These are phyloP conservation scores for Oryza longistaminata DNA, from an alignment of 176 grass and related monocot species.

Conservation along the genomic window DNA sequence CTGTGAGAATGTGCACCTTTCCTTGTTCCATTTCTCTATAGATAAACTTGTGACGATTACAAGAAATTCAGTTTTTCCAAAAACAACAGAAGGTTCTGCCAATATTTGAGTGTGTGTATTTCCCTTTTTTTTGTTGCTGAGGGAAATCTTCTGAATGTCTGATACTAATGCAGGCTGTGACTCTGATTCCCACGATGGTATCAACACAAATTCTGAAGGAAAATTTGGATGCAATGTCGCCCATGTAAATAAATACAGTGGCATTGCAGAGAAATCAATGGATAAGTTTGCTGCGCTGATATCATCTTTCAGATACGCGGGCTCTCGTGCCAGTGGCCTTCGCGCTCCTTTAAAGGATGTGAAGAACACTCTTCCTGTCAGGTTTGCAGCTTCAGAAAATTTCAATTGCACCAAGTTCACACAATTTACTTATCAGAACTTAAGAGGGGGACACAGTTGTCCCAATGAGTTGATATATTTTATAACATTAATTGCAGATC, in stretches of 20 bases:
- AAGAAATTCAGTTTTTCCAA: not conserved
- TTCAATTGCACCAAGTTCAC: not conserved
- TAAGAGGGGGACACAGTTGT: not conserved
- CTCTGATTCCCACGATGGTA: constrained; percentile 17
- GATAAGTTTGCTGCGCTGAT: constrained; percentile 73
- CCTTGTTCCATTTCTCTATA: constrained; percentile 15
- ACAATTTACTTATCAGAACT: not conserved
- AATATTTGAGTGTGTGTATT: not conserved
- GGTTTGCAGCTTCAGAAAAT: constrained; percentile 46
- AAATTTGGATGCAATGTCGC: constrained; percentile 85
- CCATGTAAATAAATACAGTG: constrained; percentile 73
- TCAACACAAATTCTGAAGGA: constrained; percentile 36
- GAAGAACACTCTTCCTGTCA: constrained; percentile 65
- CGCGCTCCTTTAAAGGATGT: constrained; percentile 87
- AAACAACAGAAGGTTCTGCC: not conserved
- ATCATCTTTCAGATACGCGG: constrained; percentile 83
- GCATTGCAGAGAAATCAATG: constrained; percentile 95
- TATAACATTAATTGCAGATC: constrained; percentile 29
- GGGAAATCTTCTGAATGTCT: constrained; percentile 19
- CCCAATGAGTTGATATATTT: not conserved
- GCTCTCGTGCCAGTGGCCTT: constrained; percentile 84
- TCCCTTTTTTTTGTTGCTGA: not conserved
- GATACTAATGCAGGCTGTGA: constrained; percentile 35
- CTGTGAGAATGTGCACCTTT: not conserved
- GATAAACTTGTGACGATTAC: not conserved